These are phyloP conservation scores for Sutorius australiensis DNA, from an alignment of 768 basidiomycete genomes.

Conservation along the genomic window DNA sequence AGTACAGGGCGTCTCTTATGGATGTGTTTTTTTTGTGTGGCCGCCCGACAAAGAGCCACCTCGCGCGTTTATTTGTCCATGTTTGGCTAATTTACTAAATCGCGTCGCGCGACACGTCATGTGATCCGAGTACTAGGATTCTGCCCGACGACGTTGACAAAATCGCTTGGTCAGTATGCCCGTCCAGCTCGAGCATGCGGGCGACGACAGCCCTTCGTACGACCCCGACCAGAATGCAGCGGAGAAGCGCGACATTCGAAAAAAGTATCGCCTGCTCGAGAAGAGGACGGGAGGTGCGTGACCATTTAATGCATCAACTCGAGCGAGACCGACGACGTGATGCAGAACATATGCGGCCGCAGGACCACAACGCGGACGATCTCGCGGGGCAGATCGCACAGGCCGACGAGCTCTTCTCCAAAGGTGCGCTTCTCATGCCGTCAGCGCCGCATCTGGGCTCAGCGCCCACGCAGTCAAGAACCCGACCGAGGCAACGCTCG, in stretches of 20 bases:
- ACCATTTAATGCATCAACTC: too few species aligned
- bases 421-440: slow-evolving; percentile 40
- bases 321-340: neutral
- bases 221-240: slow-evolving; percentile 85
- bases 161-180: slow-evolving; percentile 12
- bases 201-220: slow-evolving; percentile 44
- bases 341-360: slow-evolving; percentile 47
- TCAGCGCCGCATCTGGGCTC: slow-evolving; percentile 1
- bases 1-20: neutral
- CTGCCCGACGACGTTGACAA: neutral
- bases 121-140: slow-evolving; percentile 4
- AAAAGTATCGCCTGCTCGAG: slow-evolving; percentile 66
- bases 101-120: slow-evolving; percentile 24
- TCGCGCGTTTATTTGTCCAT: slow-evolving; percentile 14
- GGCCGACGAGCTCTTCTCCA: slow-evolving; percentile 60
- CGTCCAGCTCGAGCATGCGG: slow-evolving; percentile 7
- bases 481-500: slow-evolving; percentile 86
- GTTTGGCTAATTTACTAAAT: slow-evolving; percentile 21
- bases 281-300: slow-evolving; percentile 59
- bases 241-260: slow-evolving; percentile 70
- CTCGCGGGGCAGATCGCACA: slow-evolving; percentile 52
- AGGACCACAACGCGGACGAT: slow-evolving; percentile 53
- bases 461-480: slow-evolving; percentile 52
- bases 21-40: neutral
- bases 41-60: neutral